These are phyloP conservation scores for Fusarium succisae DNA, from an alignment of 2,329 filamentous ascomycete species.

Conservation along the genomic window DNA sequence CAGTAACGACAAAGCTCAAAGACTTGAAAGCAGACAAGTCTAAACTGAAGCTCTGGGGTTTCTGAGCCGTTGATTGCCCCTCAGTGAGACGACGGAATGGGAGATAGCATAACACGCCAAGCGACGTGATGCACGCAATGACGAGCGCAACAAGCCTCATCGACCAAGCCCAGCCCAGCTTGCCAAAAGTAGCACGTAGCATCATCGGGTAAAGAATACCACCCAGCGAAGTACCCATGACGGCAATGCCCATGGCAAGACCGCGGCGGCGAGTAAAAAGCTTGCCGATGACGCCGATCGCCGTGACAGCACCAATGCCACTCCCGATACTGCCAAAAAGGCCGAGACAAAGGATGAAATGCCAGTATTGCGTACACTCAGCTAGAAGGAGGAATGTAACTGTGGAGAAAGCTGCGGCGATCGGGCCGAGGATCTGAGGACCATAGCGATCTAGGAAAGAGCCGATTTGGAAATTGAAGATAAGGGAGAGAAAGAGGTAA, in stretches of 20 bases:
- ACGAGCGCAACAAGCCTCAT: constrained; percentile 44
- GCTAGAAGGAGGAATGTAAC: constrained; percentile 55
- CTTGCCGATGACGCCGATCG: constrained; percentile 46
- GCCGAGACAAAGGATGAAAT: constrained; percentile 56
- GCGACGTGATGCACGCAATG: constrained; percentile 34
- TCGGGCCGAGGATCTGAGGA: constrained; percentile 49
- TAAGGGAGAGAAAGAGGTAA: constrained; percentile 55
- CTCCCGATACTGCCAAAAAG: constrained; percentile 53
- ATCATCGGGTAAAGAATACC: constrained; percentile 47
- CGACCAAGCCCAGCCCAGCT: constrained; percentile 46
- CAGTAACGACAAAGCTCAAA: constrained; percentile 50
- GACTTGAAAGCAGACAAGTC: constrained; percentile 52
- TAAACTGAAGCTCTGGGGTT: constrained; percentile 21
- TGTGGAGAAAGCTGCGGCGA: constrained; percentile 49
- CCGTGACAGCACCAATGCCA: constrained; percentile 47
- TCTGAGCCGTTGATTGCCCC: neutral
- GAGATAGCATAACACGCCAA: constrained; percentile 47
- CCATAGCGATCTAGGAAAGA: constrained; percentile 58
- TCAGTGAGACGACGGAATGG: constrained; percentile 39
- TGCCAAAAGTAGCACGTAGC: constrained; percentile 40
- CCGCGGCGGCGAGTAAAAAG: constrained; percentile 30
- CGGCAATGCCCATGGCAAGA: constrained; percentile 26
- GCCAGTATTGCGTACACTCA: constrained; percentile 58
- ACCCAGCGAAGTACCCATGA: constrained; percentile 39
- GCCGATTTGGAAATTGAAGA: constrained; percentile 57